Conservation (phyloP, 2,329 filamentous ascomycete genomes). For the Thermothelomyces thermophilus region DNA sequence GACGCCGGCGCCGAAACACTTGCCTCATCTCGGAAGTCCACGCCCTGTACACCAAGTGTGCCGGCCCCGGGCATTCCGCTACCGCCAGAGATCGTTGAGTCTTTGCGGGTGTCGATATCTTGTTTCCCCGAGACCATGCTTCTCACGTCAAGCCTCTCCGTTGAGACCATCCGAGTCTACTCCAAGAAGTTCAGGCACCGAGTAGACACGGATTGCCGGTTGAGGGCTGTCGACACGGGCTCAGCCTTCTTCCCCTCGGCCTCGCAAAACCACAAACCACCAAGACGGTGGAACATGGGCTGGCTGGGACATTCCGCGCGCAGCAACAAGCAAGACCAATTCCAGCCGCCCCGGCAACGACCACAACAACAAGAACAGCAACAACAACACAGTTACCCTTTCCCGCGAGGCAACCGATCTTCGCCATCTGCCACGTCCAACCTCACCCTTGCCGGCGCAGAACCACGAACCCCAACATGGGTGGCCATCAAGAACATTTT, state of each 20-base stretch:
- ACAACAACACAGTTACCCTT: neutral
- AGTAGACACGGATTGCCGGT: neutral
- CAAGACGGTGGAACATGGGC: slow-evolving; percentile 20
- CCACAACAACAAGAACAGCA: slow-evolving; percentile 19
- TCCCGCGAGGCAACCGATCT: neutral
- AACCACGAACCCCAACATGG: slow-evolving; percentile 7
- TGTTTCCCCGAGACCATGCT: slow-evolving; percentile 57
- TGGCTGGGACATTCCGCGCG: slow-evolving; percentile 13
- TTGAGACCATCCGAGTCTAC: slow-evolving; percentile 52
- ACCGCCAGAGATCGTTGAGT: slow-evolving; percentile 48
- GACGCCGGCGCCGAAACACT: neutral
- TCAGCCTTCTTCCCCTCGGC: slow-evolving; percentile 17
- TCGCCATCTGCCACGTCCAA: neutral
- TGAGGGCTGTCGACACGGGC: slow-evolving; percentile 18
- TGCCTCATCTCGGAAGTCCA: neutral
- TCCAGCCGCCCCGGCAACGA: too few relatives aligned
- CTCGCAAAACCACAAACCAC: slow-evolving; percentile 1
- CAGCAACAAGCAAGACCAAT: slow-evolving; percentile 21
- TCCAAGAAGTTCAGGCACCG: slow-evolving; percentile 46
- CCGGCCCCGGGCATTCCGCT: slow-evolving; percentile 38
- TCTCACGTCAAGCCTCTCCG: slow-evolving; percentile 46
- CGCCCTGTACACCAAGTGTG: neutral
- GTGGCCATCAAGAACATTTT: slow-evolving; percentile 45
- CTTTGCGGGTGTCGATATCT: slow-evolving; percentile 45
- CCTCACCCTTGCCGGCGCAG: neutral